Base-by-base conservation (phyloP, 306 rosid species). In the Cucurbita pepo region DNA sequence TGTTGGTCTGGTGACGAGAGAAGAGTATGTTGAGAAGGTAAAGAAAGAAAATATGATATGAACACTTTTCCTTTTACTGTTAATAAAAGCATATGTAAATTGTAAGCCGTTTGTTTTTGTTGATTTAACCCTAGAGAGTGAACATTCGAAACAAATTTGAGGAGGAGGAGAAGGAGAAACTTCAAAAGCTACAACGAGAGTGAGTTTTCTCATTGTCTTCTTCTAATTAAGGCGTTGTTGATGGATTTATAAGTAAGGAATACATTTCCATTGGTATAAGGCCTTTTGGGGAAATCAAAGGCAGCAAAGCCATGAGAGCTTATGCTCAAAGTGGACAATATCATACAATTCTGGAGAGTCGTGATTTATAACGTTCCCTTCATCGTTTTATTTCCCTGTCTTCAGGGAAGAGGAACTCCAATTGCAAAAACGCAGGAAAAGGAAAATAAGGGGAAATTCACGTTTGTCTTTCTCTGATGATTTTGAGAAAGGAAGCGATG, bases 151-250 rank as follows among this genome's bases (percentile, higher is more conserved):
- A 59, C 83, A 94, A 94, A 80, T 61, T 89, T n/a, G 99, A 94
- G 84, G 99, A 94, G 81, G 99, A 94, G 81, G 99, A 94, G 83
- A 94, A 91, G 79, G 99, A 94, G 81, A 94, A 94, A 75, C 99
- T 94, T 81, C 99, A 86, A 80, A 91, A 91, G 90, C 89, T 81
- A 44, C 97, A 83, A 34, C 97, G 88, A 79, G 95, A 94, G 97
- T 92, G 80, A 61, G 92, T 80, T 66, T 75, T 0, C 8, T 8
- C 21, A 10, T 47, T 43, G 30, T 54, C 34, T 10, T 66, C 19
- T 71, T 58, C 40, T 56, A 30, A 30, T 30, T 30, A 30, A 2
- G 34, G 34, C 3, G 34, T 30, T 30, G 34, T 1, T 30, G 3
- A 30, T 30, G 3, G 34, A 3, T 30, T 30, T 30, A 30, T 30